Evolutionary conservation across 208 protist species (phyloP).

Genomic region (Naegleria fowleri): DNA sequence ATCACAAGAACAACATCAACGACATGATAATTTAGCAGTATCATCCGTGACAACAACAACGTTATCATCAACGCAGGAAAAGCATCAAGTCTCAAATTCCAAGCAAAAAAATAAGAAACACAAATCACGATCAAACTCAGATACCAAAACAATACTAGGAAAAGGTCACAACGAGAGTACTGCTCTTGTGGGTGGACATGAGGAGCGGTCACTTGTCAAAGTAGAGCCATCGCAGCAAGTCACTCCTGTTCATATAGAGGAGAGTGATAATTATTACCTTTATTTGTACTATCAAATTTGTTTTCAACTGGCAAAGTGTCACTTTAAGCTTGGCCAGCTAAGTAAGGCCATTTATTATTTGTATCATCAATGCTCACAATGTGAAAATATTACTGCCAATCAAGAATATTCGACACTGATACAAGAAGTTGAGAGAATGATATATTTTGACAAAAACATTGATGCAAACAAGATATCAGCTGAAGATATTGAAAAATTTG

Average conservation of each 20-base stretch:
- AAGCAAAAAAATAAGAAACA: too few species aligned
- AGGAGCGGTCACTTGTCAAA: too few species aligned
- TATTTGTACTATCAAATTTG: not conserved
- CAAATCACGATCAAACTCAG: too few species aligned
- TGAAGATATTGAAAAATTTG: too few species aligned
- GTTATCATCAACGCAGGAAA: not conserved
- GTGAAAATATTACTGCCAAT: not conserved
- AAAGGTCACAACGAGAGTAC: too few species aligned
- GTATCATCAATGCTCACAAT: not conserved
- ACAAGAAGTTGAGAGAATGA: not conserved
- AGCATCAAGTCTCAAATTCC: not conserved
- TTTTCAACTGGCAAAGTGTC: not conserved
- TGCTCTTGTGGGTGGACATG: too few species aligned
- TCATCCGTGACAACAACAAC: not conserved
- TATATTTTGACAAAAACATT: not conserved
- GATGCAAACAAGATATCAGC: not conserved
- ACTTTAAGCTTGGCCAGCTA: not conserved
- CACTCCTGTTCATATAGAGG: too few species aligned
- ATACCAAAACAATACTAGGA: too few species aligned
- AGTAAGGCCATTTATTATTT: not conserved
- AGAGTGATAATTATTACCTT: not conserved
- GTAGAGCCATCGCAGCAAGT: too few species aligned
- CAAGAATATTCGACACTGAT: not conserved
- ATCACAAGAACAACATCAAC: not conserved
- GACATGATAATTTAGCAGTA: not conserved